Conservation (phyloP, 176 grass and related monocot species). For the Miscanthus lutarioriparius region DNA sequence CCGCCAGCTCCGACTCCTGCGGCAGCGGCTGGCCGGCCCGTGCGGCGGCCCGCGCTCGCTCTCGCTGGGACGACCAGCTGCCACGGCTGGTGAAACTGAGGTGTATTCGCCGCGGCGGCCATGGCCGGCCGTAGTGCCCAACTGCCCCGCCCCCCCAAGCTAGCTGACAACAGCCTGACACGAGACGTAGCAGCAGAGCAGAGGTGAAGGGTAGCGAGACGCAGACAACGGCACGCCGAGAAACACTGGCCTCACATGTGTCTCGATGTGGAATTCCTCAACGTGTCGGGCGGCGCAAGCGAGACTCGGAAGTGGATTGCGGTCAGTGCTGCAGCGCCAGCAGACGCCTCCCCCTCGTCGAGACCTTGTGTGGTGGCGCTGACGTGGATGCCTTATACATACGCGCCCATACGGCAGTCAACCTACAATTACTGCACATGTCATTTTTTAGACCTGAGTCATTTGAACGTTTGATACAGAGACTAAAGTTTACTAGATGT, state of each 20-base stretch:
- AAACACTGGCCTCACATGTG: constrained; percentile 20
- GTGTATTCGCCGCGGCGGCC: constrained; percentile 1
- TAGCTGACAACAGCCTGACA: constrained; percentile 1
- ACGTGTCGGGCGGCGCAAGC: neutral
- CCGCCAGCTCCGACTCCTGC: neutral
- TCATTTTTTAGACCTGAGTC: too few species aligned
- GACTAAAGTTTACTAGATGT: too few species aligned
- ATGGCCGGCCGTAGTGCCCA: constrained; percentile 13
- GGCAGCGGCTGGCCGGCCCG: neutral
- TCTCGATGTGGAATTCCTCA: neutral
- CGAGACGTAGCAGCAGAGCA: neutral
- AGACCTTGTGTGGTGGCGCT: too few species aligned
- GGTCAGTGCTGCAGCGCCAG: too few species aligned
- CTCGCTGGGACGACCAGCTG: neutral
- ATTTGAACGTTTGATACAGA: too few species aligned
- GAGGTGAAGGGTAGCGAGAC: neutral
- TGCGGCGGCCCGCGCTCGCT: neutral
- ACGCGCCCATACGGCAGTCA: too few species aligned
- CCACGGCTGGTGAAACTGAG: neutral
- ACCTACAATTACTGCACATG: too few species aligned
- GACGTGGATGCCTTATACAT: too few species aligned
- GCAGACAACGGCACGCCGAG: neutral
- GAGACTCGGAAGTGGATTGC: neutral
- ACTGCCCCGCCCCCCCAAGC: neutral
- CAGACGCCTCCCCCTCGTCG: too few species aligned